Base-by-base conservation (phyloP, 495 filamentous ascomycete species). In the Ramalina intermedia region DNA sequence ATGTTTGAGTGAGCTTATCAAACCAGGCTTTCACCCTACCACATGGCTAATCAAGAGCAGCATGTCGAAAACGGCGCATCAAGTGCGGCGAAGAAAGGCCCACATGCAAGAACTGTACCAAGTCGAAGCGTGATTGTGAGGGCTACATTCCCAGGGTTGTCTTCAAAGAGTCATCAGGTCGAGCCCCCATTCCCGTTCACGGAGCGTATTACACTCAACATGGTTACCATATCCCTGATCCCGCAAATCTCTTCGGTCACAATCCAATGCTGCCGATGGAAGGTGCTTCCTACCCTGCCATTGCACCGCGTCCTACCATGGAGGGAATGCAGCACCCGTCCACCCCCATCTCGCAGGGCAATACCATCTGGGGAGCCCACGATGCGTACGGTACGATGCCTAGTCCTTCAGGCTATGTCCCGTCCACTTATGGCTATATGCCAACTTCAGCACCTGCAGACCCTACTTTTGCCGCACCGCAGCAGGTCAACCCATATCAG, bases 51-150 rank as follows among this genome's bases (percentile, higher is more conserved):
- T 46, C 42, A 12, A 24, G 50, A 51, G 18, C 58, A 93, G 86
- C 91, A 45, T 98, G 91, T 70, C 83, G 91, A 45, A 88, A 82
- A 65, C 80, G 91, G 17, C 84, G 91, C 43, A 96, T 98, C 62
- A 98, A 98, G 66, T 98, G 91, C 62, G 91, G 90, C 44, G 91
- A 96, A 61, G 87, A 91, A 61, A 84, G 85, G 48, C 91, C 90
- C 4, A 87, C 78, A 14, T 96, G 91, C 67, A 78, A 73, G 52
- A 87, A 96, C 61, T 98, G 91, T 67, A 78, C 89, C 63, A 96
- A 95, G 60, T 95, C 90, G 11, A 95, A 91, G 63, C 79, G 91
- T 11, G 71, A 81, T 37, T 98, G 91, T 62, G 89, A 96, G 65
- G 91, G 91, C 36, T 98, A 98, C 68, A 93, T 82, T 54, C 88